Evolutionary conservation across 176 grass and related monocot genomes (phyloP), one percentile per base, ranked within the genome.

Genomic region (Paspalum vaginatum): DNA sequence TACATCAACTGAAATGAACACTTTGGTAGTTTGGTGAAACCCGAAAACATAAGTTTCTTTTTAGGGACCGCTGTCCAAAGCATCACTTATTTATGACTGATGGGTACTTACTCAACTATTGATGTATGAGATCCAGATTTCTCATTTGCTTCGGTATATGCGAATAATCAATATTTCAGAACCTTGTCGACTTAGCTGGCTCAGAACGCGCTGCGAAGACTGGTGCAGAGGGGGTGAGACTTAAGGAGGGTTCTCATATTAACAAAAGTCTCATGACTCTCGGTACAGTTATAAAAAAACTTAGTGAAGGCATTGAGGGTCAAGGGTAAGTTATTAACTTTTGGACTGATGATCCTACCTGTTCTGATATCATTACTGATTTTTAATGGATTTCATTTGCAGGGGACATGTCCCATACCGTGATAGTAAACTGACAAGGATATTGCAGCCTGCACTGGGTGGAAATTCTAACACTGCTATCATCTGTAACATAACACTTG

Each of bases 241-340:
- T 98, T 63, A 98, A 94, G 81, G 95, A 98, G 83, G 95, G 95
- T 75, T 98, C 95, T 73, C 95, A 98, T 74, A 98, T 98, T 83
- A 98, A 98, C 74, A 94, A 90, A 92, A 98, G 95, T 68, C 85
- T 98, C 81, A 84, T 98, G 88, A 94, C 86, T 51, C 89, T 98
- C 3, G 95, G 95, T 65, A 98, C 88, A 7, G 95, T 94, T 47
- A 98, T 98, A 68, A 91, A 98, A 53, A 98, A 98, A 82, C 65
- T 98, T 82, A 98, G 95, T 21, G 95, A 98, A 92, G 95, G 92
- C 24, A 81, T 83, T 75, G 87, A 98, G 74, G 81, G 86, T 65
- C 95, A 91, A 88, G 95, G 95, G 95, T 98, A 87, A 83, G 87
- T 78, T 79, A 43, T 62, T 61, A 60, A 60, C 12, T 81, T 89